Evolutionary conservation across 257 asterid species (phyloP).

Genomic region (Solanum medicagineum): DNA sequence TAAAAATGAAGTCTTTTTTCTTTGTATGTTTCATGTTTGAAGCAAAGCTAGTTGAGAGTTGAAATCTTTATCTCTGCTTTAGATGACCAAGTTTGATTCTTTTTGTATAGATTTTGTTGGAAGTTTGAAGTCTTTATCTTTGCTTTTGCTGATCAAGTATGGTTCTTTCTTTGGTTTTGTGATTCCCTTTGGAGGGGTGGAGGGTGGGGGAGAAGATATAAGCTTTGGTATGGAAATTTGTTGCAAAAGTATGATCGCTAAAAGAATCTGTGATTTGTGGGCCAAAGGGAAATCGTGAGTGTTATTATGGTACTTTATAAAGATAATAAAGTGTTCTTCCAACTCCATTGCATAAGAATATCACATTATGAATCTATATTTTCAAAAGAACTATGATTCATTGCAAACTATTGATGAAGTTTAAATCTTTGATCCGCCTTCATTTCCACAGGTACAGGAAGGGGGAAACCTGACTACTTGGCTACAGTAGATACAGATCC

Average conservation of each 20-base stretch:
- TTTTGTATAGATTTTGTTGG: neutral
- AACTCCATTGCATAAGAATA: neutral
- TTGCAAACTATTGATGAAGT: neutral
- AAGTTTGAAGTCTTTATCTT: neutral
- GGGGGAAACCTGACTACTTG: slow-evolving; percentile 80
- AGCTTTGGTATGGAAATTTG: neutral
- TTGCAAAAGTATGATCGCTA: neutral
- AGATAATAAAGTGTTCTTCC: neutral
- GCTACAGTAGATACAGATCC: slow-evolving; percentile 92
- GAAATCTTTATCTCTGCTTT: neutral
- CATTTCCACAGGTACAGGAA: slow-evolving; percentile 50
- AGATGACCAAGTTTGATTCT: neutral
- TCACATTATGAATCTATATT: neutral
- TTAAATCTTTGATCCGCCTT: neutral
- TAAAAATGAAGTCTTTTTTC: neutral
- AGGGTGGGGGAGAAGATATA: neutral
- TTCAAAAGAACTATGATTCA: neutral
- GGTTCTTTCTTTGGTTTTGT: neutral
- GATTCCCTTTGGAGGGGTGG: neutral
- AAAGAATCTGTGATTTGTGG: neutral
- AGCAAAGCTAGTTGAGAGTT: neutral
- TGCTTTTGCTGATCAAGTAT: neutral
- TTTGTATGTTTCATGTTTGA: neutral
- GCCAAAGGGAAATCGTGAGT: neutral
- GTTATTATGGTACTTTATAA: neutral